Conservation (phyloP, 768 basidiomycete species). For the Macrolepiota albuminosa region DNA sequence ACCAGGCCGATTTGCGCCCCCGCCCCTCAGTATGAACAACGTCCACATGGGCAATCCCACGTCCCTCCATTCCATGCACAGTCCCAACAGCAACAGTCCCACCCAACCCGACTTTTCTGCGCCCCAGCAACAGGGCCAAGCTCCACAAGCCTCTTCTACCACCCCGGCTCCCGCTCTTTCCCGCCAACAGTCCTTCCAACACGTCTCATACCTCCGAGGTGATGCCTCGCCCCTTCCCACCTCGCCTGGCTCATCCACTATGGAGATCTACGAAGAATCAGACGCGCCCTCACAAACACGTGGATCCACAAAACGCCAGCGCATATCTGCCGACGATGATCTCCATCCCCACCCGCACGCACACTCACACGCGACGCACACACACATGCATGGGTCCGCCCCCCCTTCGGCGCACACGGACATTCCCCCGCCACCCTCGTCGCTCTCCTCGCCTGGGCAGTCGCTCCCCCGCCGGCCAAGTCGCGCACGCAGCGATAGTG, state of each 20-base stretch:
- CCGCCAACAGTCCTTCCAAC: conserved; percentile 58
- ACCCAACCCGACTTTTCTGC: conserved; percentile 32
- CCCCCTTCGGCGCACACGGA: conserved; percentile 19
- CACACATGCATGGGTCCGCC: conserved; percentile 12
- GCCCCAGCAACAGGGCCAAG: conserved; percentile 9
- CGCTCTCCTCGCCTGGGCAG: conserved; percentile 16
- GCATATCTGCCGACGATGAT: conserved; percentile 37
- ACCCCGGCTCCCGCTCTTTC: conserved; percentile 37
- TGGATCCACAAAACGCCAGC: conserved; percentile 45
- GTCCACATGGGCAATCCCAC: conserved; percentile 29
- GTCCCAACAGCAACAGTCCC: conserved; percentile 32
- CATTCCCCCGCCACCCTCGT: conserved; percentile 23
- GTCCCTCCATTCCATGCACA: conserved; percentile 39
- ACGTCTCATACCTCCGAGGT: conserved; percentile 32
- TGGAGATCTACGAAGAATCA: conserved; percentile 42
- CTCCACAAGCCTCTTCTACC: neutral
- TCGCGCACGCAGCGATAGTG: conserved; percentile 65
- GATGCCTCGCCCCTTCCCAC: conserved; percentile 34
- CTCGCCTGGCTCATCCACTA: conserved; percentile 31
- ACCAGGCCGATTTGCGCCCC: conserved; percentile 34
- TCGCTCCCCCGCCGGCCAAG: conserved; percentile 19
- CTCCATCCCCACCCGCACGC: neutral
- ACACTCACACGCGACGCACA: neutral
- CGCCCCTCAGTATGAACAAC: conserved; percentile 25
- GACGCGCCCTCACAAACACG: conserved; percentile 24